phyloP scores from a whole-genome alignment of 2,329 filamentous ascomycete species.

The Aphanoascus verrucosus region DNA sequence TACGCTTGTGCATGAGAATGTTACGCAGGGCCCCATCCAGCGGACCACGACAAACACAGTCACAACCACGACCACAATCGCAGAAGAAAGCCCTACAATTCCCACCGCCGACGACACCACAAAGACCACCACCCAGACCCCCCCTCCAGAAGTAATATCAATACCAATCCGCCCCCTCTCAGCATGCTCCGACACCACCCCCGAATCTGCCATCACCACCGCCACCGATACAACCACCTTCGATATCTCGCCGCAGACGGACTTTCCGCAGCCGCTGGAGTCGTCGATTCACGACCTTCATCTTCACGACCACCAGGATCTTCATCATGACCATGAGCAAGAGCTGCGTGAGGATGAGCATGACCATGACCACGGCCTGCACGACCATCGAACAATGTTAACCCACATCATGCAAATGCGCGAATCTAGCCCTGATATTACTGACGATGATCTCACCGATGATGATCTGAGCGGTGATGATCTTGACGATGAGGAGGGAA shows the following conservation, averaged over 20 bases:
- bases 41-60: too few species aligned
- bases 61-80: neutral
- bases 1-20: too few species aligned
- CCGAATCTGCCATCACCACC: slow-evolving; percentile 50
- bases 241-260: slow-evolving; percentile 59
- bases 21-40: too few species aligned
- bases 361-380: too few species aligned
- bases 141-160: too few species aligned
- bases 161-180: slow-evolving; percentile 7
- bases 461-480: slow-evolving; percentile 33
- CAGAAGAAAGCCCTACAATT: neutral
- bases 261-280: slow-evolving; percentile 32
- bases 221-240: slow-evolving; percentile 53
- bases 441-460: slow-evolving; percentile 28
- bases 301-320: too few species aligned
- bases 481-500: slow-evolving; percentile 29
- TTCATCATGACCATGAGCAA: too few species aligned
- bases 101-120: too few species aligned
- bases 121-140: too few species aligned
- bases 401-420: slow-evolving; percentile 42
- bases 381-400: slow-evolving; percentile 36
- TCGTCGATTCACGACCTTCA: too few species aligned
- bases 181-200: slow-evolving; percentile 38
- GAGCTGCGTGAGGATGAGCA: too few species aligned
- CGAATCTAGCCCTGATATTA: slow-evolving; percentile 34